A percentile compares a stretch with the other conserved stretches of the same genome.
Evolutionary conservation across 345 rosid genomes (phyloP).

Genomic region (Lagerstroemia speciosa): DNA sequence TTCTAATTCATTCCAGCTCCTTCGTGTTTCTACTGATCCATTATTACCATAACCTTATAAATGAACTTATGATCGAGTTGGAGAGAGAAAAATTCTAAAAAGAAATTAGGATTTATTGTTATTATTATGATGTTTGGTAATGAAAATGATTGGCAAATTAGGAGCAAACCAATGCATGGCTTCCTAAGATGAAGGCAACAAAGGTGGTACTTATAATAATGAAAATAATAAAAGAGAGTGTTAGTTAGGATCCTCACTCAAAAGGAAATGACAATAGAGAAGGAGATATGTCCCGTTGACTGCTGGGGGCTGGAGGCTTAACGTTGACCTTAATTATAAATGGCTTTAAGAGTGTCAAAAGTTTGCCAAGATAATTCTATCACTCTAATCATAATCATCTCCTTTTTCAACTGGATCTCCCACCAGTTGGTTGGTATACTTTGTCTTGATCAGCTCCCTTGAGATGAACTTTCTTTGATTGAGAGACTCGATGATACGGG

Average conservation of each 20-base stretch:
- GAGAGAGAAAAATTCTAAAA: not conserved
- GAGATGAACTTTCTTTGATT: too few species aligned
- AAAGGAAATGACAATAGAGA: not conserved
- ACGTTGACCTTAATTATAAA: not conserved
- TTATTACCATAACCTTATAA: not conserved
- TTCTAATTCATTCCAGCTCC: too few species aligned
- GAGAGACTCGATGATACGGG: too few species aligned
- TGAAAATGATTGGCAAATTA: not conserved
- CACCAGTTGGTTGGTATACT: not conserved
- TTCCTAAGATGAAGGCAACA: not conserved
- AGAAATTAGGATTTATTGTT: too few species aligned
- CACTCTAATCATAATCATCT: not conserved
- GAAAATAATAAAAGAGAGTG: not conserved
- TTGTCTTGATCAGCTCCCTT: too few species aligned
- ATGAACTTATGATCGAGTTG: not conserved
- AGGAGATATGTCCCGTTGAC: not conserved
- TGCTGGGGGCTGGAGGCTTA: not conserved
- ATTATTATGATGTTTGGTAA: not conserved
- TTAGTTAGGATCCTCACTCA: not conserved
- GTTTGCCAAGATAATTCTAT: not conserved
- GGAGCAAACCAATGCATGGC: not conserved
- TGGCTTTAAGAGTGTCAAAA: not conserved
- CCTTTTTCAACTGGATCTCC: not conserved
- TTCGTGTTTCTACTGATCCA: too few species aligned
- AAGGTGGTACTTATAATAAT: not conserved